Conservation (phyloP, 805 yeast species). For the Sugiyamaella qingdaonensis region DNA sequence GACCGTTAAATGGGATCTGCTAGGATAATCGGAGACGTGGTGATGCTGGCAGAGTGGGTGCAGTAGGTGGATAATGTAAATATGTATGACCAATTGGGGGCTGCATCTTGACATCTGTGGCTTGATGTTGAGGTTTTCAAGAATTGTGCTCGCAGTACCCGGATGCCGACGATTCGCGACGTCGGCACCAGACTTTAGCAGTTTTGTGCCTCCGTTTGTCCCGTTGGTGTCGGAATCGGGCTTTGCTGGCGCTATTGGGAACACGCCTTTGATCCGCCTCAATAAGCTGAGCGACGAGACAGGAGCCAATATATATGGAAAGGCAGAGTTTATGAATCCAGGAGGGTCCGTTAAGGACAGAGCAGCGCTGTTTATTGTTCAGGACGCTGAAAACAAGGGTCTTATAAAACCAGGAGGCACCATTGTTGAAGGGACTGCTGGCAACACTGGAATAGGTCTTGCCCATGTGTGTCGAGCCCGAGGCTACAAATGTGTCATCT, state of each 20-base stretch:
- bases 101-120: constrained; percentile 2
- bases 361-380: constrained; percentile 72
- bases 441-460: constrained; percentile 91
- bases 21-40: too few relatives aligned
- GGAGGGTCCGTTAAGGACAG: constrained; percentile 92
- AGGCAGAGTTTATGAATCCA: constrained; percentile 90
- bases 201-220: constrained; percentile 42
- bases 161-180: neutral
- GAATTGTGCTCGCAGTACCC: neutral
- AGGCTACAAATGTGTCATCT: constrained; percentile 80
- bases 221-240: constrained; percentile 68
- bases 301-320: constrained; percentile 77
- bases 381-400: constrained; percentile 67
- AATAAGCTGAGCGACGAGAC: constrained; percentile 51
- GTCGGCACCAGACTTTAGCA: neutral
- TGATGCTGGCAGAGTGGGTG: too few relatives aligned
- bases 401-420: constrained; percentile 71
- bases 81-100: constrained; percentile 1
- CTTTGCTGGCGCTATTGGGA: constrained; percentile 82
- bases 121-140: neutral
- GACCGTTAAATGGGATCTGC: too few relatives aligned
- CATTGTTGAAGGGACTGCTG: constrained; percentile 90
- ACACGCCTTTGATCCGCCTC: constrained; percentile 75
- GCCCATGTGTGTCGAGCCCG: constrained; percentile 73
- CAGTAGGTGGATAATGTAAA: neutral